Evolutionary conservation across 208 protist species (phyloP), one percentile per base, ranked within the genome.

Genomic region (Leishmania turanica): DNA sequence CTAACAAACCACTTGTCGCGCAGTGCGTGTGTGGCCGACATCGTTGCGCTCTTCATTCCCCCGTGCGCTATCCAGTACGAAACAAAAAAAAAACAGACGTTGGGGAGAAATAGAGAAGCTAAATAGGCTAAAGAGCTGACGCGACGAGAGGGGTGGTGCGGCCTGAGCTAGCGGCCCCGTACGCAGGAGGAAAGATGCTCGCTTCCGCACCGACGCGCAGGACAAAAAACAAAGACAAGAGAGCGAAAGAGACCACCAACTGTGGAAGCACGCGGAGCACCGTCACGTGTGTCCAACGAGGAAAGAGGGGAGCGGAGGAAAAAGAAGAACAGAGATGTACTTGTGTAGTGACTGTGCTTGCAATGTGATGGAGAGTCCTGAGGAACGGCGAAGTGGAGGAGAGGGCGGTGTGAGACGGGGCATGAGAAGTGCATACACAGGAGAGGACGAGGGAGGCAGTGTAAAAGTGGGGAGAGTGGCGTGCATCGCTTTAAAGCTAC

Each of bases 1-100:
- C 92, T 97, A 70, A 97, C 83, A 83, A 96, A 95, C 92, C 93
- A 98, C 69, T 82, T 82, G 77, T 96, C 88, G 8, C 90, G 89
- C 19, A 98, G 80, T 47, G 89, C 91, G 74, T 98, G 92, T 19
- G 88, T 91, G 42, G 86, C 81, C 15, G 82, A 73, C 81, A 84
- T 85, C 47, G 21, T 79, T 77, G 77, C 31, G 11, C 45, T 58
- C 2, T 58, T 81, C 8, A n/a, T 21, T 64, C 53, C 21, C 58
- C 3, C 53, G n/a, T 68, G 3, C 17, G 15, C 31, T 76, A n/a
- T 9, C 72, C 51, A 19, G 6, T 1, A 11, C 5, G 19, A 45
- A 72, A 53, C 34, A 47, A n/a, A n/a, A 72, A 53, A 51, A 47
- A n/a, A n/a, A 45, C 19, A 70, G 40, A 47, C 21, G 34, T 5